Evolutionary conservation across 2,329 filamentous ascomycete species (phyloP).

Genomic region (Raffaelea arxii): DNA sequence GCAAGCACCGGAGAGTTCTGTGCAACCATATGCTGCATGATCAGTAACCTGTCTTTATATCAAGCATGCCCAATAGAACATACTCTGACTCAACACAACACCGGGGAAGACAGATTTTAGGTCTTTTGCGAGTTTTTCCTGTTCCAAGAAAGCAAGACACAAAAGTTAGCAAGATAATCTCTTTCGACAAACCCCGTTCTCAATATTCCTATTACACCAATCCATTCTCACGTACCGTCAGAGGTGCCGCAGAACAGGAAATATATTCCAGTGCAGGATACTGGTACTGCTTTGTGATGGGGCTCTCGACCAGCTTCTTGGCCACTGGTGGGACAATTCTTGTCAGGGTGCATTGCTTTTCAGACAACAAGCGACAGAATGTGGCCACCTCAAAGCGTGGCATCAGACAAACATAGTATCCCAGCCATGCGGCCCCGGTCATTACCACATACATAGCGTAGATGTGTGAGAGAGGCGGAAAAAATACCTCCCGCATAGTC

Average conservation of each 20-base stretch:
- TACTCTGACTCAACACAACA: conserved; percentile 14
- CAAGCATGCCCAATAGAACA: background rate
- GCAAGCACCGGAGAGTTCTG: background rate
- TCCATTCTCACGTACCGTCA: conserved; percentile 53
- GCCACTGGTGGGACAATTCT: conserved; percentile 54
- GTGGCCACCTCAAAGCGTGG: conserved; percentile 43
- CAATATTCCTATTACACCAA: too few relatives aligned
- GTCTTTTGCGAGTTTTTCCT: conserved; percentile 44
- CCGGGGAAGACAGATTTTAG: conserved; percentile 29
- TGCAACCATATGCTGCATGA: background rate
- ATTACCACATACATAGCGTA: conserved; percentile 34
- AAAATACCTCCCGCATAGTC: conserved; percentile 27
- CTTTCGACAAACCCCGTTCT: too few relatives aligned
- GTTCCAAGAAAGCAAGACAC: too few relatives aligned
- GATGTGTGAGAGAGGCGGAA: conserved; percentile 36
- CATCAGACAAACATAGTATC: conserved; percentile 51
- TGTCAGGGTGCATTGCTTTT: conserved; percentile 41
- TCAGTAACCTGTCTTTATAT: background rate
- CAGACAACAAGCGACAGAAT: conserved; percentile 42
- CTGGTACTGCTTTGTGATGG: conserved; percentile 40
- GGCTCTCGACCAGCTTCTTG: conserved; percentile 47
- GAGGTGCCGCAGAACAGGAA: conserved; percentile 43
- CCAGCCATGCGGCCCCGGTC: conserved; percentile 25
- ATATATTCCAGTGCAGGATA: conserved; percentile 39
- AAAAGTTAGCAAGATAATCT: too few relatives aligned